A percentile compares a stretch with the other conserved stretches of the same genome.
Evolutionary conservation across 441 rosid genomes (phyloP).

Genomic region (Populus hybrid): DNA sequence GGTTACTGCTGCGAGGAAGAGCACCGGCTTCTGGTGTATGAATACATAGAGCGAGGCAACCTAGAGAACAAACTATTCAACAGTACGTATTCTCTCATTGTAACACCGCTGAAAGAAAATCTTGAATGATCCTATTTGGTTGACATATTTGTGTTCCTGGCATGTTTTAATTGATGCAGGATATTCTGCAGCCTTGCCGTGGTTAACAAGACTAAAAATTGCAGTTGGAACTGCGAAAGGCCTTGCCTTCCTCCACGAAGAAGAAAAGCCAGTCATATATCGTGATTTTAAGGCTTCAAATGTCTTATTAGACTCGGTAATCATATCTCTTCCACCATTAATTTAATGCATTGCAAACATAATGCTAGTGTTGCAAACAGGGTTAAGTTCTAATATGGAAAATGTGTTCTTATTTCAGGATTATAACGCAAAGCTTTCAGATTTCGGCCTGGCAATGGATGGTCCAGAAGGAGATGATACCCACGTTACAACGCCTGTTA

Average conservation of each 20-base stretch:
- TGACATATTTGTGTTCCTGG: background rate
- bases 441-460: slow-evolving; percentile 80
- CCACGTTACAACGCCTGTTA: slow-evolving; percentile 65
- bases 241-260: slow-evolving; percentile 71
- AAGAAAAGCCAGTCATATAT: slow-evolving; percentile 61
- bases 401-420: slow-evolving; percentile 34
- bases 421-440: slow-evolving; percentile 67
- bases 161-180: slow-evolving; percentile 33
- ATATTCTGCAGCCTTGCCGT: slow-evolving; percentile 53
- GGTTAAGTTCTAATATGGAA: background rate
- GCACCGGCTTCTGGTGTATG: slow-evolving; percentile 70
- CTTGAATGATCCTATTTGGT: background rate
- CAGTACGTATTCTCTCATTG: slow-evolving; percentile 32
- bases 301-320: slow-evolving; percentile 62
- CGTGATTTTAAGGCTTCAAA: slow-evolving; percentile 81
- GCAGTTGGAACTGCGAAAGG: slow-evolving; percentile 52
- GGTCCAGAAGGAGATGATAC: slow-evolving; percentile 82
- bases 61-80: slow-evolving; percentile 64
- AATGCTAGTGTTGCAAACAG: too few relatives aligned
- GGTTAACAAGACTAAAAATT: slow-evolving; percentile 58
- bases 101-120: background rate
- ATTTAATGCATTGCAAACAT: background rate
- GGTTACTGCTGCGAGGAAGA: slow-evolving; percentile 81
- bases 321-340: background rate
- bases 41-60: slow-evolving; percentile 71